phyloP scores from a whole-genome alignment of 805 yeast species.

The Schwanniomyces pseudopolymorphus region DNA sequence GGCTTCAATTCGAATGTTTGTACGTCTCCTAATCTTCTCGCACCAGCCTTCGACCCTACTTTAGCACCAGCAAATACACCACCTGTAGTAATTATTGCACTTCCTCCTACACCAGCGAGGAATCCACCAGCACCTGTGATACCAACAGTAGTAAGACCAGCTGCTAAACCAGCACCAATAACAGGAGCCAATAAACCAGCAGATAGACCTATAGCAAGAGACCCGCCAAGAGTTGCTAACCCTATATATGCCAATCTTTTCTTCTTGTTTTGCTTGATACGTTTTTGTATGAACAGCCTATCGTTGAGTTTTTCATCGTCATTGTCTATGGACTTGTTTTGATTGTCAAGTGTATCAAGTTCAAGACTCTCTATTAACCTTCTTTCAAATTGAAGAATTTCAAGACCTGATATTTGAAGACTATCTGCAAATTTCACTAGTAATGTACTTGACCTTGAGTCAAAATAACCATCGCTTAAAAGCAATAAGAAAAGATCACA shows the following conservation, averaged over 20 bases:
- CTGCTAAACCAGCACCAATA: constrained; percentile 97
- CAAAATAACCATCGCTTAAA: constrained; percentile 82
- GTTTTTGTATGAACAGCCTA: constrained; percentile 68
- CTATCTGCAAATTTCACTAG: constrained; percentile 64
- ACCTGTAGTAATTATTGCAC: constrained; percentile 88
- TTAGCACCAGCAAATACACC: constrained; percentile 90
- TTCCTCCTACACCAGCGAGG: constrained; percentile 95
- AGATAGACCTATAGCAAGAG: constrained; percentile 87
- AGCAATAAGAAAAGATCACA: constrained; percentile 86
- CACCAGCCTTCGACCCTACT: constrained; percentile 85
- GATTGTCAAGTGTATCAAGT: constrained; percentile 52
- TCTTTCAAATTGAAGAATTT: constrained; percentile 84
- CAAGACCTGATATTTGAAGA: constrained; percentile 60
- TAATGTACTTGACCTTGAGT: constrained; percentile 83
- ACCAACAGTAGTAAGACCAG: constrained; percentile 93
- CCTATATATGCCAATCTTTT: constrained; percentile 85
- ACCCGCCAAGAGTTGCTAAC: constrained; percentile 94
- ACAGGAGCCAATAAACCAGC: constrained; percentile 97
- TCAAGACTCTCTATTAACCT: constrained; percentile 88
- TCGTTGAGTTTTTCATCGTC: constrained; percentile 75
- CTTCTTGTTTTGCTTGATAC: constrained; percentile 64
- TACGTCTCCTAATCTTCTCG: constrained; percentile 84
- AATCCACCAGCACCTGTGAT: constrained; percentile 91
- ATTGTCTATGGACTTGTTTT: constrained; percentile 49
- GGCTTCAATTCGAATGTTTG: constrained; percentile 93